A percentile compares a stretch with the other conserved stretches of the same genome.
These are phyloP conservation scores for Vaccinium macrocarpon DNA, from an alignment of 148 eudicot genomes.

Conservation along the genomic window DNA sequence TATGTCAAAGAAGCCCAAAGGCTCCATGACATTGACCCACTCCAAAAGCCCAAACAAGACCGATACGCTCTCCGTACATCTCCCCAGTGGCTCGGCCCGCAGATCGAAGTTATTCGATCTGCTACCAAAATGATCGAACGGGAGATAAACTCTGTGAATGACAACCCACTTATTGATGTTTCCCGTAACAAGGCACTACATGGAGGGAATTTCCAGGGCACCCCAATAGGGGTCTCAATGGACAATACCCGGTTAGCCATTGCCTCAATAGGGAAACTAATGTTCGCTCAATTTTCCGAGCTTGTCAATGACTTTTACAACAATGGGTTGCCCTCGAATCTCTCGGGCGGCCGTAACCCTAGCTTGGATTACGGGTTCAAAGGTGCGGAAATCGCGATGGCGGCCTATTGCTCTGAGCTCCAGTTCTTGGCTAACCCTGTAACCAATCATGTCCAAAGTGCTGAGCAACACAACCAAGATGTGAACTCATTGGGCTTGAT, in stretches of 20 bases:
- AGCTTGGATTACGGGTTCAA: slow-evolving; percentile 40
- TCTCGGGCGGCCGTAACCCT: slow-evolving; percentile 28
- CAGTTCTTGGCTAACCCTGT: slow-evolving; percentile 34
- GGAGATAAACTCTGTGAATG: slow-evolving; percentile 37
- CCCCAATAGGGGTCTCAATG: slow-evolving; percentile 39
- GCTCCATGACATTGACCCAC: slow-evolving; percentile 31
- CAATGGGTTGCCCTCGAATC: slow-evolving; percentile 37
- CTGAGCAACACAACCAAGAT: slow-evolving; percentile 40
- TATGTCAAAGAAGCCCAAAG: slow-evolving; percentile 29
- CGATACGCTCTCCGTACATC: slow-evolving; percentile 35
- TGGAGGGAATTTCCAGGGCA: slow-evolving; percentile 39
- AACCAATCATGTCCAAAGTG: slow-evolving; percentile 35
- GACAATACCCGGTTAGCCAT: slow-evolving; percentile 35
- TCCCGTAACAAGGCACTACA: slow-evolving; percentile 28
- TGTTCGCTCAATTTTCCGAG: slow-evolving; percentile 35
- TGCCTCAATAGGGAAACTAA: slow-evolving; percentile 29
- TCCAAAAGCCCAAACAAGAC: slow-evolving; percentile 37
- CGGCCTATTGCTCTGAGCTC: slow-evolving; percentile 30
- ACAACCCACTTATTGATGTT: slow-evolving; percentile 35
- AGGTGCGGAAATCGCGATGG: slow-evolving; percentile 36
- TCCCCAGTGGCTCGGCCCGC: slow-evolving; percentile 39
- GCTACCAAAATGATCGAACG: slow-evolving; percentile 32
- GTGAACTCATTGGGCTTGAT: slow-evolving; percentile 36
- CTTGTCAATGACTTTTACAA: slow-evolving; percentile 38
- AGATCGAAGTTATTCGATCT: slow-evolving; percentile 29